phyloP scores from a whole-genome alignment of 768 basidiomycete genomes.

The Russula olivacea region DNA sequence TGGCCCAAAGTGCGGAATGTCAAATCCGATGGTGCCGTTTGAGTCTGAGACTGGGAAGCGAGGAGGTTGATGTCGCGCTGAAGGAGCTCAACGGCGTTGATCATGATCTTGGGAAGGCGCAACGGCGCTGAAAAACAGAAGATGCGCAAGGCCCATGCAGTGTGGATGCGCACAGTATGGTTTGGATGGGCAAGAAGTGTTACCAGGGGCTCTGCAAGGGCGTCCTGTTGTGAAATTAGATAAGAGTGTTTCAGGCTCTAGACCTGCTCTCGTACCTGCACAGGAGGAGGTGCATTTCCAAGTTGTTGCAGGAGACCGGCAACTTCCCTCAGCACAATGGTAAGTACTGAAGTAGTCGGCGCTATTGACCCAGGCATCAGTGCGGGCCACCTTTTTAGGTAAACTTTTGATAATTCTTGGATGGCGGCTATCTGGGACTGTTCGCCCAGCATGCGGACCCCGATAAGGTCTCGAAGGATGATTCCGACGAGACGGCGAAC shows the following conservation, averaged over 20 bases:
- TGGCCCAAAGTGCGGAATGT: slow-evolving; percentile 73
- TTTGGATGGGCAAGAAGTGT: slow-evolving; percentile 83
- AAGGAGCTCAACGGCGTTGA: slow-evolving; percentile 71
- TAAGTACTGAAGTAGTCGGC: slow-evolving; percentile 60
- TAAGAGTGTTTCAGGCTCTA: not conserved
- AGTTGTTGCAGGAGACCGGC: slow-evolving; percentile 82
- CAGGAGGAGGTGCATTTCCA: slow-evolving; percentile 85
- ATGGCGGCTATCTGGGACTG: slow-evolving; percentile 91
- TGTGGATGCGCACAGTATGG: slow-evolving; percentile 78
- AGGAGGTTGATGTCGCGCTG: slow-evolving; percentile 76
- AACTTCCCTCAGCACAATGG: slow-evolving; percentile 74
- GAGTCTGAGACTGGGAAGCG: slow-evolving; percentile 41
- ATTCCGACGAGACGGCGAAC: slow-evolving; percentile 69
- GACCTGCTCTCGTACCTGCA: slow-evolving; percentile 48
- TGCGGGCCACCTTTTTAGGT: slow-evolving; percentile 88
- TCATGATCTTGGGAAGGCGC: slow-evolving; percentile 72
- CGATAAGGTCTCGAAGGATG: slow-evolving; percentile 79
- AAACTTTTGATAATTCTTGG: slow-evolving; percentile 73
- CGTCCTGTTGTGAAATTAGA: slow-evolving; percentile 42
- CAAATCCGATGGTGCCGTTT: slow-evolving; percentile 65
- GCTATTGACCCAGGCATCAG: slow-evolving; percentile 81
- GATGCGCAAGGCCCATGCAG: slow-evolving; percentile 82
- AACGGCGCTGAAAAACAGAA: slow-evolving; percentile 89
- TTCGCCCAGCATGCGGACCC: slow-evolving; percentile 83
- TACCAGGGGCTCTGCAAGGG: slow-evolving; percentile 76